Conservation (phyloP, 2,329 filamentous ascomycete genomes). For the Xylariaceae sp. region DNA sequence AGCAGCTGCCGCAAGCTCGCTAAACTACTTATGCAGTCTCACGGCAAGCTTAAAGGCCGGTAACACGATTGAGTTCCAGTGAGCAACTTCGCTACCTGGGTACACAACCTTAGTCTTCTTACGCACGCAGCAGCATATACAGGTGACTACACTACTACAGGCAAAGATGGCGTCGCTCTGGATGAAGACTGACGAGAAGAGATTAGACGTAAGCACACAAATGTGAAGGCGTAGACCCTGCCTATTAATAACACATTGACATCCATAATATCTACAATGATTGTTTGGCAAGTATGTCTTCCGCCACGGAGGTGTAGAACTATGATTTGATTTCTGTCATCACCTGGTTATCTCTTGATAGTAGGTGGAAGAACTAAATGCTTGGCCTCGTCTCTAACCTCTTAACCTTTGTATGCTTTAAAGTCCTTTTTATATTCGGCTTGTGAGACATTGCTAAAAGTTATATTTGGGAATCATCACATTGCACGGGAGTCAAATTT, state of each 20-base stretch:
- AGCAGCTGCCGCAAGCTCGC: slow-evolving; percentile 47
- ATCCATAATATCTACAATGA: slow-evolving; percentile 48
- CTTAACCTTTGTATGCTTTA: no score
- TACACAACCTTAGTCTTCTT: slow-evolving; percentile 42
- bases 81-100: slow-evolving; percentile 44
- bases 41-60: slow-evolving; percentile 35
- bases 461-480: no score
- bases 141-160: slow-evolving; percentile 5
- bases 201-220: slow-evolving; percentile 36
- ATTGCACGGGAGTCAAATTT: no score
- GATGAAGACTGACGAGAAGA: slow-evolving; percentile 39
- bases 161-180: slow-evolving; percentile 29
- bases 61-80: slow-evolving; percentile 39
- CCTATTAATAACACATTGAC: slow-evolving; percentile 56
- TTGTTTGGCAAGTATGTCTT: slow-evolving; percentile 56
- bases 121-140: slow-evolving; percentile 43
- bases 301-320: slow-evolving; percentile 48
- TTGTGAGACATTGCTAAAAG: no score
- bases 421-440: no score
- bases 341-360: neutral
- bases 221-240: slow-evolving; percentile 46
- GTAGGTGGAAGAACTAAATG: no score
- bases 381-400: no score
- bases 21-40: slow-evolving; percentile 33
- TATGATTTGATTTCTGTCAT: neutral